Base-by-base conservation (phyloP, 1,139 yeast species). In the Zygosaccharomyces pseudobailii region DNA sequence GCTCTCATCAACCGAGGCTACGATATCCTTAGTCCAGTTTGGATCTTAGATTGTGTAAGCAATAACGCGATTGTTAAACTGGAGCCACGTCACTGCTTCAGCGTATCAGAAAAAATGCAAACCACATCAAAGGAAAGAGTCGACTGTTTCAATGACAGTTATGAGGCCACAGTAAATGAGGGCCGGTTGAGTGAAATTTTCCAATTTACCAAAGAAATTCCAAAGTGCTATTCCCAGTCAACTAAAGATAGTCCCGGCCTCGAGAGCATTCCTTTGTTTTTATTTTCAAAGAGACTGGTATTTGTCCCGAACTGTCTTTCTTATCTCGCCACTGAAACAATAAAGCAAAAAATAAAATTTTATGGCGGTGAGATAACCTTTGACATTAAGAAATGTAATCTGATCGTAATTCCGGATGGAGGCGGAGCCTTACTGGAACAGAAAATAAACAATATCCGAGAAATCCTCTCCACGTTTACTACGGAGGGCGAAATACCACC, bases 1-100 rank as follows among this genome's bases (percentile, higher is more conserved):
- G 67, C 70, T 0, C 65, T 80, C 43, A 59, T 71, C 3, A 63
- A 71, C 4, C 62, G 71, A 31, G 83, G 82, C 0, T 75, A 72
- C 54, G 87, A 84, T 57, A 71, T 90, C 0, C 61, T 88, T 5
- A 73, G 68, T 46, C 90, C 95, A 0, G 65, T 66, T 17, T 92
- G 96, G 95, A 63, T 88, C 6, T 69, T 79, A 40, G 89, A 86
- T 54, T 80, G 95, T 56, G 68, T 87, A 3, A 58, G 66, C 10
- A 65, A 71, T 20, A 58, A 66, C 0, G 52, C 59, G 2, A 46
- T 82, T 2, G 65, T 87, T 0, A 76, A 75, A 1, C 56, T 84
- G 8, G 95, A 87, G 55, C 84, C 87, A 0, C 59, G 65, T 7
- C 80, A 86, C 57, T 68, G 84, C 33, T 73, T 76, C 40, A 51